These are phyloP conservation scores for Eucalyptus sideroxylon DNA, from an alignment of 345 rosid genomes.

Conservation along the genomic window DNA sequence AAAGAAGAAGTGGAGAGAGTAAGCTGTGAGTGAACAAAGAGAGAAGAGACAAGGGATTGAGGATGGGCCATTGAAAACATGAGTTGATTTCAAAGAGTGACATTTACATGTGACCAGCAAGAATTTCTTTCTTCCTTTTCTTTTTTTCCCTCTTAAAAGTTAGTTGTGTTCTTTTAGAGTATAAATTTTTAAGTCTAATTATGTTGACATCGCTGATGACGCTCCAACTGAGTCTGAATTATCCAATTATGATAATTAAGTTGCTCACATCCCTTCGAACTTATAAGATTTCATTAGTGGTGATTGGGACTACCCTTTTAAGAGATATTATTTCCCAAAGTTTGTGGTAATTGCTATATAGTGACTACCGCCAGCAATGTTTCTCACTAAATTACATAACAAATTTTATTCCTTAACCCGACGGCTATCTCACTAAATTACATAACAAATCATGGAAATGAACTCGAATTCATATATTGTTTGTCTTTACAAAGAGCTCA, in stretches of 20 bases:
- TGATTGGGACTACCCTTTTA: background rate
- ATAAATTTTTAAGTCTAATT: background rate
- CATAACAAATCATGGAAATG: too few species aligned
- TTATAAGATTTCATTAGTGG: background rate
- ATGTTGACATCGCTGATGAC: fast-evolving
- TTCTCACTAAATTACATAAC: background rate
- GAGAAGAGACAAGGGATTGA: background rate
- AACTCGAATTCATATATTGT: too few species aligned
- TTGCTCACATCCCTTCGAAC: background rate
- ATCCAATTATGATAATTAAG: background rate
- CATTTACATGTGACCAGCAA: background rate
- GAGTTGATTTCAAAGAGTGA: background rate
- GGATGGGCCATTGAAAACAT: background rate
- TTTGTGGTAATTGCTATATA: background rate
- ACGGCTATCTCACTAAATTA: too few species aligned
- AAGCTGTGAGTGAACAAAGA: background rate
- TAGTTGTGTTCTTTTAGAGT: background rate
- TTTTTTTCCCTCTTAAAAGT: background rate
- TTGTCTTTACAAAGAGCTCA: too few species aligned
- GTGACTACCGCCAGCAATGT: fast-evolving
- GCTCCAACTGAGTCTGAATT: background rate
- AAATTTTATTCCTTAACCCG: too few species aligned
- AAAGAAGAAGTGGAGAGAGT: background rate
- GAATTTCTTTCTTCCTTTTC: background rate
- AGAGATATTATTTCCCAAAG: background rate